Percentiles rank a stretch among this genome's conserved stretches.
phyloP scores from a whole-genome alignment of 768 basidiomycete genomes.

The Lentinula guzmanii region DNA sequence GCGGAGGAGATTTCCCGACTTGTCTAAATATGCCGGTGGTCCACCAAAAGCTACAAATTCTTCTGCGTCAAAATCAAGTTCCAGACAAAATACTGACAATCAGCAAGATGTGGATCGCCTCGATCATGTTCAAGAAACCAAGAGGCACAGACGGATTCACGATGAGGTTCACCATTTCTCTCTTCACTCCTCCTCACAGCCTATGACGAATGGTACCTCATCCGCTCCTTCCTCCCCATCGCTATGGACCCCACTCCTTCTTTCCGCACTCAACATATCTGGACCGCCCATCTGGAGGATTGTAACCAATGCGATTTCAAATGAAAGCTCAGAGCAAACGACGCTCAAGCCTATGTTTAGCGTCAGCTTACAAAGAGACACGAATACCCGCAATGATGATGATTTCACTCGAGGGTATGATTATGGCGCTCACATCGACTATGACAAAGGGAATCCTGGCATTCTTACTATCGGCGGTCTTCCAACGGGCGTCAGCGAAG shows the following conservation, averaged over 20 bases:
- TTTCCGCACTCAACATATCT: slow-evolving; percentile 34
- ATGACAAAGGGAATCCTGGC: slow-evolving; percentile 65
- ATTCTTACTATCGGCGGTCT: slow-evolving; percentile 62
- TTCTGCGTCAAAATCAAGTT: no score
- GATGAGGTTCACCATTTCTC: no score
- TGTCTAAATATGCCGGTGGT: slow-evolving; percentile 12
- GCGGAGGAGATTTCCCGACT: slow-evolving; percentile 22
- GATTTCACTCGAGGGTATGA: not conserved
- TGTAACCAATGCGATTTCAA: slow-evolving; percentile 10
- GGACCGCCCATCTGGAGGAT: slow-evolving; percentile 31
- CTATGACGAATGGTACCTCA: not conserved
- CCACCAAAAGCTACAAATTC: not conserved
- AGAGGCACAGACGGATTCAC: no score
- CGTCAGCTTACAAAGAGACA: slow-evolving; percentile 63
- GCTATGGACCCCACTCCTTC: slow-evolving; percentile 20
- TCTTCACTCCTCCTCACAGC: not conserved
- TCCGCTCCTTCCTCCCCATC: not conserved
- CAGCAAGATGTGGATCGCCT: no score
- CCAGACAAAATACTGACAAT: no score
- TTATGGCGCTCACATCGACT: not conserved
- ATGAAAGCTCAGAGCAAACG: slow-evolving; percentile 18
- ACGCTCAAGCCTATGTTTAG: slow-evolving; percentile 38
- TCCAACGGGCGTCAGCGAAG: slow-evolving; percentile 40
- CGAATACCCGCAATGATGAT: slow-evolving; percentile 10
- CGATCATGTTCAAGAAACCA: no score